Percentiles rank a stretch among this genome's conserved stretches.
These are phyloP conservation scores for Zoysia japonica DNA, from an alignment of 176 grass and related monocot genomes.

Conservation along the genomic window DNA sequence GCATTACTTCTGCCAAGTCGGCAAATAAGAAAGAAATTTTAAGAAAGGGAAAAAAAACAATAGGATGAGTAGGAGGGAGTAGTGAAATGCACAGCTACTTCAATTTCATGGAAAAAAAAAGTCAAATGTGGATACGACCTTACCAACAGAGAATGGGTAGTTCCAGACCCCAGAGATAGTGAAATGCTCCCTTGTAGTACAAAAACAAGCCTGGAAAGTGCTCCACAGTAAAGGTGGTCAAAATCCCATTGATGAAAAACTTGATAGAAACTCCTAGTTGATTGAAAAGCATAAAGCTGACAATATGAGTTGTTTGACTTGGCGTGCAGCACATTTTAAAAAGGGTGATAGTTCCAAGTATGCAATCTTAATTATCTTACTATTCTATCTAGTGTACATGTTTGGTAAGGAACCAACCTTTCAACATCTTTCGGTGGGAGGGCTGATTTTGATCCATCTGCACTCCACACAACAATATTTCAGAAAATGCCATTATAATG, in stretches of 20 bases:
- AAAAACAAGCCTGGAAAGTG: slow-evolving; percentile 79
- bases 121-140: slow-evolving; percentile 40
- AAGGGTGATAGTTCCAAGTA: neutral
- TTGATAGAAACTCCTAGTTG: slow-evolving; percentile 8
- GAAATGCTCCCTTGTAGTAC: slow-evolving; percentile 67
- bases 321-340: neutral
- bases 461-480: slow-evolving; percentile 39
- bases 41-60: neutral
- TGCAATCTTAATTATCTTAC: neutral
- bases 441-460: slow-evolving; percentile 84
- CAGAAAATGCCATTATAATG: slow-evolving; percentile 6
- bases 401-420: slow-evolving; percentile 54
- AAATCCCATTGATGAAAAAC: slow-evolving; percentile 29
- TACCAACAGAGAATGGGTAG: slow-evolving; percentile 62
- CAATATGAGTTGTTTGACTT: slow-evolving; percentile 13
- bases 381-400: slow-evolving; percentile 23
- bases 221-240: slow-evolving; percentile 17
- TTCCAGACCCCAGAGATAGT: slow-evolving; percentile 52
- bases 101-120: slow-evolving; percentile 4
- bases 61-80: neutral
- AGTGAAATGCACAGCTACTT: neutral
- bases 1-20: slow-evolving; percentile 13
- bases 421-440: slow-evolving; percentile 80
- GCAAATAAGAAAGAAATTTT: neutral
- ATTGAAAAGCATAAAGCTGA: neutral